Evolutionary conservation across 140 eudicot species (phyloP).

Genomic region (Bidens hawaiensis): DNA sequence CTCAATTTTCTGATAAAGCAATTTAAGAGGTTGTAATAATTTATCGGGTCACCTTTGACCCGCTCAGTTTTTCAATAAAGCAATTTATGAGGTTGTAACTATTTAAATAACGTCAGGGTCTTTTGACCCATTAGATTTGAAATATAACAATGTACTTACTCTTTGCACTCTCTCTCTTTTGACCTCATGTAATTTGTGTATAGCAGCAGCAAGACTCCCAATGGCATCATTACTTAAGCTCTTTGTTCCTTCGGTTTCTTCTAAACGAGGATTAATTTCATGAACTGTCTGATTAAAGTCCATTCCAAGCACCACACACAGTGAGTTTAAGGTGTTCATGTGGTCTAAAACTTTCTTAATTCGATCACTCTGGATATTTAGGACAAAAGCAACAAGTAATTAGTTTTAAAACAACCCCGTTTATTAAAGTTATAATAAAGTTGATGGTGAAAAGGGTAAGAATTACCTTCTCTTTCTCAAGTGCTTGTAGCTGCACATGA

Average conservation of each 20-base stretch:
- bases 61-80: not conserved
- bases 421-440: not conserved
- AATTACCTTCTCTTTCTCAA: constrained; percentile 77
- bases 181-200: constrained; percentile 54
- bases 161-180: constrained; percentile 71
- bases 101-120: not conserved
- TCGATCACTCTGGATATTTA: constrained; percentile 70
- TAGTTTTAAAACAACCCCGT: not conserved
- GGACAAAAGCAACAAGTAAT: not conserved
- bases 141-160: constrained; percentile 33
- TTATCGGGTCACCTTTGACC: not conserved
- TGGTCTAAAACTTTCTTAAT: constrained; percentile 52
- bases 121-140: not conserved
- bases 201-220: constrained; percentile 44
- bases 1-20: not conserved
- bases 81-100: not conserved
- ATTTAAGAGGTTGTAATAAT: not conserved
- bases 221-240: constrained; percentile 54
- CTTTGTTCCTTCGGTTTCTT: constrained; percentile 38
- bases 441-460: not conserved
- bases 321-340: constrained; percentile 43
- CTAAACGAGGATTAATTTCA: constrained; percentile 64
- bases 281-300: constrained; percentile 54
- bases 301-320: constrained; percentile 82
- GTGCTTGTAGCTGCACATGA: constrained; percentile 55